Evolutionary conservation across 2,329 filamentous ascomycete species (phyloP).

Genomic region (Alternaria ventricosa): DNA sequence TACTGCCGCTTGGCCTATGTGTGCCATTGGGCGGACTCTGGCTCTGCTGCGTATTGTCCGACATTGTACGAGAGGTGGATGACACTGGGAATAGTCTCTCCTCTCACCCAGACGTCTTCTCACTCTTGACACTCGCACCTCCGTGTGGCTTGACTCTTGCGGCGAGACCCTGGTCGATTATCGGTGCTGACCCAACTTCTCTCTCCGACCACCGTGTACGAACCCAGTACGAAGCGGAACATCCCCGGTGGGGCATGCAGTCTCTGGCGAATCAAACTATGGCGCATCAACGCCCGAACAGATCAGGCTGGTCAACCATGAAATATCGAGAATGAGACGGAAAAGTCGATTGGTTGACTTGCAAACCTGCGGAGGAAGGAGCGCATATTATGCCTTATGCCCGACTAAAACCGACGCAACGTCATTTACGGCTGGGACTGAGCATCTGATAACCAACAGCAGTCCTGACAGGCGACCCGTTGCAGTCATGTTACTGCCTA

Average conservation of each 20-base stretch:
- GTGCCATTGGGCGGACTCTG: slow-evolving; percentile 25
- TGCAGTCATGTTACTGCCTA: background rate
- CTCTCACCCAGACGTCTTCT: background rate
- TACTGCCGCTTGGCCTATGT: slow-evolving; percentile 25
- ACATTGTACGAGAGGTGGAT: slow-evolving; percentile 25
- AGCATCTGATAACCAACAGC: background rate
- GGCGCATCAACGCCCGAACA: background rate
- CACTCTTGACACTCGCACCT: background rate
- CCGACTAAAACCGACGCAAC: background rate
- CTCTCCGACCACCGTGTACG: background rate
- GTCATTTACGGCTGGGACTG: background rate
- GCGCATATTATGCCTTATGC: background rate
- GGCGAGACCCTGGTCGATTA: slow-evolving; percentile 10
- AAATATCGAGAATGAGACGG: background rate
- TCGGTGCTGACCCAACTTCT: slow-evolving; percentile 8
- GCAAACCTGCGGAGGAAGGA: background rate
- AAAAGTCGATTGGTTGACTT: background rate
- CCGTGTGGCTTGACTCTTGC: slow-evolving; percentile 9
- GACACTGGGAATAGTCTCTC: background rate
- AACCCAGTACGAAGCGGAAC: background rate
- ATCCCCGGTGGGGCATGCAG: background rate
- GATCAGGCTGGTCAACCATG: background rate
- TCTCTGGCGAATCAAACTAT: background rate
- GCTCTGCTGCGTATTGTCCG: slow-evolving; percentile 28
- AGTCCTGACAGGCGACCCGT: background rate